phyloP scores from a whole-genome alignment of 148 eudicot genomes.

The Vaccinium darrowii region DNA sequence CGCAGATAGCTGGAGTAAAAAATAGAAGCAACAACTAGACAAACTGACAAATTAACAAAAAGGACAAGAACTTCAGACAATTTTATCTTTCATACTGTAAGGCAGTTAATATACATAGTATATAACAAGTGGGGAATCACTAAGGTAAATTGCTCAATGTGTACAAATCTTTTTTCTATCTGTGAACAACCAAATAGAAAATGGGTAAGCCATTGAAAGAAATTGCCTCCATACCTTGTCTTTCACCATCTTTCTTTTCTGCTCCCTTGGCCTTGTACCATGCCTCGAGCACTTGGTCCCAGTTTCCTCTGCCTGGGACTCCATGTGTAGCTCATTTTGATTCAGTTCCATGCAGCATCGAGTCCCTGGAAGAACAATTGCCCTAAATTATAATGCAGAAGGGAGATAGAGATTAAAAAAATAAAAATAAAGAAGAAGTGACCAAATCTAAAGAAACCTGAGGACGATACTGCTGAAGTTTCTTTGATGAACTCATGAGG shows the following conservation, averaged over 20 bases:
- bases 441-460: conserved; percentile 24
- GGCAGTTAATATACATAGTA: conserved; percentile 4
- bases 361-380: conserved; percentile 27
- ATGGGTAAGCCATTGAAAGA: background rate
- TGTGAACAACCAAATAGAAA: background rate
- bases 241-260: conserved; percentile 41
- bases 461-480: conserved; percentile 21
- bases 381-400: background rate
- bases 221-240: conserved; percentile 37
- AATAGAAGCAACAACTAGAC: background rate
- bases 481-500: conserved; percentile 23
- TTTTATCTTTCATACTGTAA: background rate
- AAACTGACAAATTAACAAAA: background rate
- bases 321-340: conserved; percentile 19
- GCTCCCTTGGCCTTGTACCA: conserved; percentile 30
- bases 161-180: background rate
- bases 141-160: background rate
- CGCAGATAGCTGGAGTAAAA: background rate
- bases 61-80: background rate
- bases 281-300: conserved; percentile 13
- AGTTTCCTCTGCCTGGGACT: conserved; percentile 24
- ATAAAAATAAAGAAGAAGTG: background rate
- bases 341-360: conserved; percentile 20
- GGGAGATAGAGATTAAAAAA: background rate
- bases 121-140: background rate